Base-by-base conservation (phyloP, 352 stramenopile species). In the Globisporangium nunn region DNA sequence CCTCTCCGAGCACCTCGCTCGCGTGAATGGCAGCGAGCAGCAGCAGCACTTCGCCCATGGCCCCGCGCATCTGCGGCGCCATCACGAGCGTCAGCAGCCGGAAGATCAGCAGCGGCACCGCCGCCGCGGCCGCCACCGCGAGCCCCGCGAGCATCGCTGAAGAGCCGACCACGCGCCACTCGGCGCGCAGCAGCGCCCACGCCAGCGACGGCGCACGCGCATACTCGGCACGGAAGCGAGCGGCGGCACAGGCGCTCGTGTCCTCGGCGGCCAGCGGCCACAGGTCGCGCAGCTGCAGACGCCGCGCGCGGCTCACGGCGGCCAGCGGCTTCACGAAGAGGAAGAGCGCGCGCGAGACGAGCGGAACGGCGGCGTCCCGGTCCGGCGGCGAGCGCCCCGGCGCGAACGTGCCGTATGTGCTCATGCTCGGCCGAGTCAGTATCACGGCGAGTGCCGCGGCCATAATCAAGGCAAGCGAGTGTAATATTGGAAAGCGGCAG, bases 271-370 rank as follows among this genome's bases (percentile, higher is more conserved):
- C 52, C 0, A 81, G 65, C 2, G 58, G 50, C 69, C 67, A 78
- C 6, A 78, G 44, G 23, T 78, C 69, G 4, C 67, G 62, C 15
- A 77, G 52, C 3, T 50, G 37, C 31, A 80, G 45, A 2, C 48
- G 48, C 0, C 48, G 66, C 31, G 23, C 18, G 0, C 52, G 62
- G 35, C 69, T 70, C 7, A 72, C 55, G 14, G 55, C 55, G 30
- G 75, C 61, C 3, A 81, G 59, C 14, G 72, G 67, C 49, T 57
- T 56, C 15, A 74, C 67, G 52, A 72, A 74, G 10, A 62, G 54
- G 46, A 78, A 76, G 4, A 66, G 67, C 48, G 74, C 51, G n/a
- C 65, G 61, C 0, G 69, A 71, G 37, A 78, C 43, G 53, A 54
- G 58, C 18, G 68, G 68, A 10, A 62, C 55, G 7, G 61, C 29